Evolutionary conservation across 1,284 basidiomycete species (phyloP).

Genomic region (Porodaedalea pini): DNA sequence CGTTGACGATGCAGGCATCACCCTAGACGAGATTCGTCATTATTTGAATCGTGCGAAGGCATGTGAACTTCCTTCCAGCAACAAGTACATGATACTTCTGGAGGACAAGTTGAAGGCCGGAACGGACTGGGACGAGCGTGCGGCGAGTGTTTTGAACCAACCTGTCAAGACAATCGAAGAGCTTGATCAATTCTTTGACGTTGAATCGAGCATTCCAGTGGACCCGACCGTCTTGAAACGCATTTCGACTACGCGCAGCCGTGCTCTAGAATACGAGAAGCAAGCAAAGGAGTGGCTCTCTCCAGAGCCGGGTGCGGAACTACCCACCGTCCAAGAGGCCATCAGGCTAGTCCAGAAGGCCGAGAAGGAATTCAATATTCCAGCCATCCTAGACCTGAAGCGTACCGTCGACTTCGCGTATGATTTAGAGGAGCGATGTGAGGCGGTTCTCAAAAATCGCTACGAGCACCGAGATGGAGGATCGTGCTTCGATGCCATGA

Average conservation of each 20-base stretch:
- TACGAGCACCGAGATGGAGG: conserved; percentile 53
- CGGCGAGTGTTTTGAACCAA: conserved; percentile 57
- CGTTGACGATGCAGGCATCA: conserved; percentile 49
- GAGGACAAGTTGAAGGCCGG: conserved; percentile 58
- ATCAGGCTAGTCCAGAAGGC: conserved; percentile 62
- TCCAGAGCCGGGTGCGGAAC: conserved; percentile 47
- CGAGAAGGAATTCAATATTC: conserved; percentile 70
- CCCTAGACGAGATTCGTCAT: conserved; percentile 67
- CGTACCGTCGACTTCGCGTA: conserved; percentile 65
- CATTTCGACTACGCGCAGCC: conserved; percentile 53
- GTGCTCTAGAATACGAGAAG: conserved; percentile 73
- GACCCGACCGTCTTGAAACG: conserved; percentile 58
- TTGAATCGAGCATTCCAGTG: conserved; percentile 58
- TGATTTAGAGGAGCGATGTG: conserved; percentile 69
- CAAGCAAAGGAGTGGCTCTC: conserved; percentile 67
- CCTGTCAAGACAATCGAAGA: conserved; percentile 68
- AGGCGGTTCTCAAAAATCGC: conserved; percentile 62
- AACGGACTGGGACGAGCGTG: conserved; percentile 67
- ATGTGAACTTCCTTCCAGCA: conserved; percentile 61
- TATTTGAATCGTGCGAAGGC: conserved; percentile 62
- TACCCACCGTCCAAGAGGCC: conserved; percentile 64
- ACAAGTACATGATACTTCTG: conserved; percentile 55
- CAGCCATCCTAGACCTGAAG: conserved; percentile 61
- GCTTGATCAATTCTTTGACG: conserved; percentile 61
- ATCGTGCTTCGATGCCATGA: conserved; percentile 65